These are phyloP conservation scores for Cunninghamia lanceolata DNA, from an alignment of 75 land plant species.

Conservation along the genomic window DNA sequence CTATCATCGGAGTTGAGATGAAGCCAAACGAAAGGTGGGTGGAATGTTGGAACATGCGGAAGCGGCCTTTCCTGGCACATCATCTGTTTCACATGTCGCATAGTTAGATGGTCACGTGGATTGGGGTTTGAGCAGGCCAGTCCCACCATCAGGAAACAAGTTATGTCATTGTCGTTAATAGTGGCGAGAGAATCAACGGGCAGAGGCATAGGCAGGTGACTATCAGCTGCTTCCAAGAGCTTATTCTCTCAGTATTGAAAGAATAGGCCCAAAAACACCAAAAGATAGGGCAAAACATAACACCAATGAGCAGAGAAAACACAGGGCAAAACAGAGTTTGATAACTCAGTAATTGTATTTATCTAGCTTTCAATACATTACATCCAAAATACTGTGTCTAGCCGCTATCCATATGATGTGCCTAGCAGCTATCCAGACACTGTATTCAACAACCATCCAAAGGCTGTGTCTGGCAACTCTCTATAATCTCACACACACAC, in stretches of 20 bases:
- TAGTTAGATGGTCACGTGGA: slow-evolving; percentile 9
- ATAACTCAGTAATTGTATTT: too few species aligned
- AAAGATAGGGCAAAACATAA: too few species aligned
- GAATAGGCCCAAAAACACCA: slow-evolving; percentile 65
- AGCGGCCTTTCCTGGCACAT: not conserved
- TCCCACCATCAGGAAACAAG: slow-evolving; percentile 7
- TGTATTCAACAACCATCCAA: too few species aligned
- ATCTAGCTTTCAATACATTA: too few species aligned
- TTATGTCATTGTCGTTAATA: not conserved
- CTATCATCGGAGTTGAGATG: not conserved
- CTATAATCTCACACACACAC: too few species aligned
- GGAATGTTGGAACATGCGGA: slow-evolving; percentile 6
- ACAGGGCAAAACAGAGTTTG: too few species aligned
- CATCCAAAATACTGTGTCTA: too few species aligned
- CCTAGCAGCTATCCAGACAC: too few species aligned
- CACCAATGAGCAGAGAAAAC: too few species aligned
- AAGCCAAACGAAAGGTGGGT: slow-evolving; percentile 15
- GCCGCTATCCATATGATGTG: too few species aligned
- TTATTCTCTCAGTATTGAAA: slow-evolving; percentile 27
- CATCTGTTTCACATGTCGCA: slow-evolving; percentile 11
- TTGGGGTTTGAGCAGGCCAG: slow-evolving; percentile 13
- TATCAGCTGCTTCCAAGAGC: slow-evolving; percentile 47
- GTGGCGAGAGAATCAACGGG: not conserved
- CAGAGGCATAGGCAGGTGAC: not conserved
- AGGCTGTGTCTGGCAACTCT: too few species aligned